Base-by-base conservation (phyloP, 2,329 filamentous ascomycete species). In the Cyphellophora attinorum region DNA sequence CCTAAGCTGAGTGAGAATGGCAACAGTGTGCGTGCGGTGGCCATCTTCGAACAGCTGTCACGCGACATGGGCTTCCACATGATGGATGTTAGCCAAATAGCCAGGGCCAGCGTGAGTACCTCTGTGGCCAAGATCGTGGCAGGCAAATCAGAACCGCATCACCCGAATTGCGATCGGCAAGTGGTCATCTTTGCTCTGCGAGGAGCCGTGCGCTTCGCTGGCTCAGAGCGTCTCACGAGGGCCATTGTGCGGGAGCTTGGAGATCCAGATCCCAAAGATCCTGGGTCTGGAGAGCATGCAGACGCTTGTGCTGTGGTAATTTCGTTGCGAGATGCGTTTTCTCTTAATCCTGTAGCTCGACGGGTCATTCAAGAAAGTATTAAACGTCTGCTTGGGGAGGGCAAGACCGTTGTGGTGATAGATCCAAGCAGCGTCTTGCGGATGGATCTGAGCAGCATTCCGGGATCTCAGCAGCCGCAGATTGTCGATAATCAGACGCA, bases 41-140 rank as follows among this genome's bases (percentile, higher is more conserved):
- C 33, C 27, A 27, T 39, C 11, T 39, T 39, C 34, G 37, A 39
- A 14, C 37, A 36, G 33, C 14, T 39, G 28, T 39, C 37, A 17
- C 33, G 37, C 33, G 37, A 39, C 37, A 39, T 39, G 37, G 37
- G 37, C 11, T 39, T 39, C 37, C 37, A 39, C 37, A 39, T 39
- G 37, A 39, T 39, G 37, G 37, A 39, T 33, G 37, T 36, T 16
- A 39, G 37, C 37, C 37, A 39, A 27, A 32, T 39, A 27, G 37
- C 37, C 28, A 23, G 37, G n/a, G 37, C 37, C 13, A 39, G 37
- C 17, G 37, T 39, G 37, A 39, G 37, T 33, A 39, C 37, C 33
- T 39, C 37, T 32, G 37, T 39, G 33, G 37, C 37, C 11, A 35
- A 36, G 21, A 39, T 39, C 33, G 37, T 39, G 19, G 37, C 37